Conservation (phyloP, 1,284 basidiomycete species). For the Agaricales sp. region DNA sequence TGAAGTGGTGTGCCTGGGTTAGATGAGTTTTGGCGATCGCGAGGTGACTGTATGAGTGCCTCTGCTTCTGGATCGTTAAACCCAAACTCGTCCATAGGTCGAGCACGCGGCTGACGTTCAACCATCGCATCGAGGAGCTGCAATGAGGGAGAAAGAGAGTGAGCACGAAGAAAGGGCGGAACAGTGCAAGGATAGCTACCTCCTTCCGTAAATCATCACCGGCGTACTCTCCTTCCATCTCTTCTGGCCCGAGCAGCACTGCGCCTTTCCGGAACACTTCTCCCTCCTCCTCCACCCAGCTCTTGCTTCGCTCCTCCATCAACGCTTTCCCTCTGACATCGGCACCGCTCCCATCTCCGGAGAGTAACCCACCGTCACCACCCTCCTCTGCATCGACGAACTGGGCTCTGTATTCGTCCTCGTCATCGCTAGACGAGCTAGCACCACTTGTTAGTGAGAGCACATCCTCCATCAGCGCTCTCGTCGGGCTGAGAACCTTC, state of each 20-base stretch:
- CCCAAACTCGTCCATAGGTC: too few species aligned
- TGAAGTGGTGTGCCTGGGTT: too few species aligned
- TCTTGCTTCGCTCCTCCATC: slow-evolving; percentile 21
- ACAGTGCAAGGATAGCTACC: too few species aligned
- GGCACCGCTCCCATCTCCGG: slow-evolving; percentile 4
- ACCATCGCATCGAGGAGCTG: too few species aligned
- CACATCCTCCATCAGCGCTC: slow-evolving; percentile 43
- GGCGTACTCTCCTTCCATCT: slow-evolving; percentile 79
- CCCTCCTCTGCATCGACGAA: slow-evolving; percentile 20
- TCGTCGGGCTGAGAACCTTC: slow-evolving; percentile 62
- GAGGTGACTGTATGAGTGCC: too few species aligned
- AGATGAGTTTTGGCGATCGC: too few species aligned
- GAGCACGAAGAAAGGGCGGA: too few species aligned
- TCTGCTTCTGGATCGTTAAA: too few species aligned
- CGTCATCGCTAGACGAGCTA: slow-evolving; percentile 37
- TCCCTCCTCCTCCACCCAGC: slow-evolving; percentile 81
- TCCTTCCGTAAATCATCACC: slow-evolving; percentile 77
- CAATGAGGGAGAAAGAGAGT: too few species aligned
- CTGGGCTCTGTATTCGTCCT: slow-evolving; percentile 44
- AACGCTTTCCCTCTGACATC: slow-evolving; percentile 5
- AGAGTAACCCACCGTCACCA: slow-evolving; percentile 22
- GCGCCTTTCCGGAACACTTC: slow-evolving; percentile 89
- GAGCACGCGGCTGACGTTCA: too few species aligned
- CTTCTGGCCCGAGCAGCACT: slow-evolving; percentile 69
- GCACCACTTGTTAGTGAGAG: background rate